Evolutionary conservation across 106 monocot genomes (phyloP), one percentile per base, ranked within the genome.

Genomic region (Ottelia alismoides): DNA sequence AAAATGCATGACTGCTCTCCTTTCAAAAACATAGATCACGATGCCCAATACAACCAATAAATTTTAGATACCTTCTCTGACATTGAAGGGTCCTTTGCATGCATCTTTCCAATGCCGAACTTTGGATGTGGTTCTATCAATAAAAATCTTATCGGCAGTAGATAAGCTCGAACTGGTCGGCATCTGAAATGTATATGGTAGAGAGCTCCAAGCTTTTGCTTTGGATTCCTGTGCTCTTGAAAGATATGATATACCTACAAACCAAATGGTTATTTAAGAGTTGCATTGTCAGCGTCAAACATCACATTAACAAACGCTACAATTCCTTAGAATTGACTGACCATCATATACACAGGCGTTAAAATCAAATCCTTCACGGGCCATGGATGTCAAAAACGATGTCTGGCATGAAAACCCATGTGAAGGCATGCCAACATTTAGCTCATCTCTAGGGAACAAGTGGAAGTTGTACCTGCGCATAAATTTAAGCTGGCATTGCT

Each of bases 331-430:
- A 16, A 43, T 7, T 43, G 40, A 16, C 76, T 71, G 31, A 88
- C 78, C 96, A 65, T 98, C 74, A 60, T 98, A 82, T 53, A 98
- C 70, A 60, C 85, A 89, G 29, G 58, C 48, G 68, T 98, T 98
- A 54, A 98, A 98, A 70, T 98, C 96, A 72, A 98, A 89, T 28
- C 89, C 89, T 75, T 85, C 76, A 62, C 31, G 65, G 47, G 96
- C 96, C 82, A 98, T 85, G 50, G 89, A 85, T 31, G 71, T 56
- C 46, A 98, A 47, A 62, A 74, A 79, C 26, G 89, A 79, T 27
- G 76, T 56, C 45, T 98, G 96, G 57, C 89, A 98, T 22, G 96
- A 79, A 58, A 98, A 98, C 51, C 77, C 75, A 48, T 89, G 85
- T 1, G 89, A 89, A 74, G 96, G 94, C 85, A 84, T 68, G 48